Conservation (phyloP, 805 yeast species). For the Yarrowia deformans region DNA sequence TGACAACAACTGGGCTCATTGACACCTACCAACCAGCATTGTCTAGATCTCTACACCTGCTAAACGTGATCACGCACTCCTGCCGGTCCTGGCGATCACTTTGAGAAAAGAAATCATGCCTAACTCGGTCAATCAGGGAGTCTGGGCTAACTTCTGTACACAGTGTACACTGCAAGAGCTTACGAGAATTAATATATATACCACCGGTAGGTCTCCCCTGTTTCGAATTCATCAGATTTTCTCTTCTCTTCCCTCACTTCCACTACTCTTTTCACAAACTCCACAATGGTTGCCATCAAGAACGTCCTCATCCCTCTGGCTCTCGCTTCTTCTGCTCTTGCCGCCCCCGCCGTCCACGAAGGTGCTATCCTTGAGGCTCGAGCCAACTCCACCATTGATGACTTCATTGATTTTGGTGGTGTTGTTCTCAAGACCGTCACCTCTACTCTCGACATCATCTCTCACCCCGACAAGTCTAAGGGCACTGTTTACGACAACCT, state of each 20-base stretch:
- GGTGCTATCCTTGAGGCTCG: constrained; percentile 12
- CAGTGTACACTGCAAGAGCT: constrained; percentile 4
- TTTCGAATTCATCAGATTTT: neutral
- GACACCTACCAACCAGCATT: neutral
- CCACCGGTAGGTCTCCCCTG: neutral
- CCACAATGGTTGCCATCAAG: constrained; percentile 30
- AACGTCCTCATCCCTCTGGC: constrained; percentile 32
- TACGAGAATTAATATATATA: constrained; percentile 8
- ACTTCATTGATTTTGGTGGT: constrained; percentile 22
- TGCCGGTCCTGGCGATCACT: constrained; percentile 31
- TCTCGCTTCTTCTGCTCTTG: constrained; percentile 12
- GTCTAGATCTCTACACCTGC: neutral
- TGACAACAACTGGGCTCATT: neutral
- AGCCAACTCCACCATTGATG: constrained; percentile 24
- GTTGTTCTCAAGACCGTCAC: constrained; percentile 28
- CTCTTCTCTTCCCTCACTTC: neutral
- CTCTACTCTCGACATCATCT: constrained; percentile 22
- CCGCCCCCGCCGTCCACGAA: constrained; percentile 22
- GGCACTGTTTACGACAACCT: constrained; percentile 34
- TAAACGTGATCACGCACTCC: constrained; percentile 1
- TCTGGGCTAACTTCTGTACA: neutral
- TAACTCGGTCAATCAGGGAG: constrained; percentile 23
- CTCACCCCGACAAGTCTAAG: constrained; percentile 26
- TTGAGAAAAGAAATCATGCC: constrained; percentile 24
- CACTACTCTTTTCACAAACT: neutral